A percentile compares a stretch with the other conserved stretches of the same genome.
Conservation (phyloP, 2,329 filamentous ascomycete species). For the Apiospora arundinis region DNA sequence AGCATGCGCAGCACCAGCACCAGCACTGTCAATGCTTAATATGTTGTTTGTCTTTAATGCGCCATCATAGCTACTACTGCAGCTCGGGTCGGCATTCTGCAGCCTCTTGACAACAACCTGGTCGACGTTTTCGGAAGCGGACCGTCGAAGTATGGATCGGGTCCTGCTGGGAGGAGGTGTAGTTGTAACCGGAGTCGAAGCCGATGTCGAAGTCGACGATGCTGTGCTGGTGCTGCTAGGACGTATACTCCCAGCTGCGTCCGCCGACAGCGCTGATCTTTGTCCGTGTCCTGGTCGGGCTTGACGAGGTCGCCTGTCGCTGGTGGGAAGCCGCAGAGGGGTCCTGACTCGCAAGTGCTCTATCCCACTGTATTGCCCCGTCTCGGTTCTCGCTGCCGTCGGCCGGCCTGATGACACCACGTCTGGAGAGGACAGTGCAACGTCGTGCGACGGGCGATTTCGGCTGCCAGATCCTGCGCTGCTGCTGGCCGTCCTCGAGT, state of each 20-base stretch:
- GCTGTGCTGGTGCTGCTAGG: not conserved
- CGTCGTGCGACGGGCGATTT: not conserved
- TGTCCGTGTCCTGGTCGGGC: not conserved
- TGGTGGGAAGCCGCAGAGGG: constrained; percentile 8
- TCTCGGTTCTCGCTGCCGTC: not conserved
- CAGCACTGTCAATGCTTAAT: not conserved
- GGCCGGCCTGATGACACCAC: constrained; percentile 6
- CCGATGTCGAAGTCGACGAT: not conserved
- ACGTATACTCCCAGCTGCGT: not conserved
- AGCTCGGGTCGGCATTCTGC: not conserved
- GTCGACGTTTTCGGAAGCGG: not conserved
- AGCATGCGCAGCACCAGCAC: not conserved
- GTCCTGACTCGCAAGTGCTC: constrained; percentile 15
- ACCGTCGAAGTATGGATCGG: not conserved
- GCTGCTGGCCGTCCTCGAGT: constrained; percentile 10
- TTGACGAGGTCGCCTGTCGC: constrained; percentile 15
- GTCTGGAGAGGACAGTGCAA: constrained; percentile 1
- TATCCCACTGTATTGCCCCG: constrained; percentile 9
- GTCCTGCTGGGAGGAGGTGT: not conserved
- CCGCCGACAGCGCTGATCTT: not conserved
- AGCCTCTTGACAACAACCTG: not conserved
- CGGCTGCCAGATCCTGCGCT: constrained; percentile 7
- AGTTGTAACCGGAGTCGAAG: not conserved
- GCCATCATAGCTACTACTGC: not conserved
- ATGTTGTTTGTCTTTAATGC: constrained; percentile 1